Evolutionary conservation across 805 yeast species (phyloP).

Genomic region (Zygoascus flipseniorum): DNA sequence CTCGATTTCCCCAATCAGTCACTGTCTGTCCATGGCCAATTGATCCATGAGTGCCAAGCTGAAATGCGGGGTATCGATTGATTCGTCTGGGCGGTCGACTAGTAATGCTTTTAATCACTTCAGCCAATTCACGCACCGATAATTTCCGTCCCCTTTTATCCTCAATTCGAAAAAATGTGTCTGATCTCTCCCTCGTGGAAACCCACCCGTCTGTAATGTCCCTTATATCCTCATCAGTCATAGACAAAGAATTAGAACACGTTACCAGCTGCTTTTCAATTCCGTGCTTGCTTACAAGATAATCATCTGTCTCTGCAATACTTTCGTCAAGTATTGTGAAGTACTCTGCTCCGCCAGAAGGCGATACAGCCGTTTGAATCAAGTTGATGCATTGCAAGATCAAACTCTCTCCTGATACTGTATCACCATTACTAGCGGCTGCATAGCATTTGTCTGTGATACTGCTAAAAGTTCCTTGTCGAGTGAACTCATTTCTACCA

Average conservation of each 20-base stretch:
- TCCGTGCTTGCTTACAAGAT: not conserved
- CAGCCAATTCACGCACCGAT: constrained; percentile 13
- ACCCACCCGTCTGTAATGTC: constrained; percentile 14
- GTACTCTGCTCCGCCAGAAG: constrained; percentile 9
- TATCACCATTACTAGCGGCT: not conserved
- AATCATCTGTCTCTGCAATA: not conserved
- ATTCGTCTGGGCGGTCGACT: constrained; percentile 20
- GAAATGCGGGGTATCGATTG: constrained; percentile 17
- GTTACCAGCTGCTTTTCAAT: not conserved
- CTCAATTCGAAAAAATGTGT: constrained; percentile 15
- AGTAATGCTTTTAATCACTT: constrained; percentile 11
- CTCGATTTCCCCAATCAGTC: constrained; percentile 9
- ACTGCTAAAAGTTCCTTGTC: not conserved
- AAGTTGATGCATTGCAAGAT: not conserved
- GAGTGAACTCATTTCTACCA: not conserved
- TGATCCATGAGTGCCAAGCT: constrained; percentile 13
- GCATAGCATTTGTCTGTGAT: not conserved
- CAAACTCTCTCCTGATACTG: not conserved
- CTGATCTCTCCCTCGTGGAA: constrained; percentile 9
- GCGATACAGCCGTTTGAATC: constrained; percentile 1
- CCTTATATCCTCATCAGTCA: constrained; percentile 6
- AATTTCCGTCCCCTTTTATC: constrained; percentile 12
- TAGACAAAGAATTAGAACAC: not conserved
- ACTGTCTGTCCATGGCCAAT: constrained; percentile 13
- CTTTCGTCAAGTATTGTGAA: constrained; percentile 5